Percentiles rank a stretch among this genome's conserved stretches.
phyloP scores from a whole-genome alignment of 345 rosid genomes.

The Brassica rapa region DNA sequence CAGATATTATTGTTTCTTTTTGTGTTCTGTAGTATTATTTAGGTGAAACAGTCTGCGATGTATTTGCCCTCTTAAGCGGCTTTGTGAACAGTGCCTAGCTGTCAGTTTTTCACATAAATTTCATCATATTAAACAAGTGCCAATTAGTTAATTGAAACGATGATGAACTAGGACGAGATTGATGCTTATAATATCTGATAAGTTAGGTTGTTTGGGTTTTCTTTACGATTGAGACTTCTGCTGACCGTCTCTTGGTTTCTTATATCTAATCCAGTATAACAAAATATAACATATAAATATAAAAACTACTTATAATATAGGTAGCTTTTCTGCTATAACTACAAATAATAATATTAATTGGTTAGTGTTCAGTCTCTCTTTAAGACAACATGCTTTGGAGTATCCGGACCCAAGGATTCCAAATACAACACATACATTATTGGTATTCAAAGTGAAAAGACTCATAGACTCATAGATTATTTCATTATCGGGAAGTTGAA shows the following conservation, averaged over 20 bases:
- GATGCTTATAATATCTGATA: background rate
- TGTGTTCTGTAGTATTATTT: background rate
- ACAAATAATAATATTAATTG: background rate
- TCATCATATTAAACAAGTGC: background rate
- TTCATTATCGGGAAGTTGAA: background rate
- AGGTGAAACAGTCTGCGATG: conserved; percentile 8
- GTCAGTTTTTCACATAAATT: conserved; percentile 15
- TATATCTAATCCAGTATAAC: background rate
- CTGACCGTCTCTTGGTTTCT: conserved; percentile 7
- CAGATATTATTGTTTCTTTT: background rate
- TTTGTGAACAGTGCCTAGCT: conserved; percentile 21
- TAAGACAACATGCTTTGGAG: background rate
- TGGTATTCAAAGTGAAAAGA: too few species aligned
- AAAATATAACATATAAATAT: background rate
- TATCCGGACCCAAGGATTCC: background rate
- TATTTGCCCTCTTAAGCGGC: conserved; percentile 28
- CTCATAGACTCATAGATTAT: background rate
- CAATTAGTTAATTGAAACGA: conserved; percentile 6
- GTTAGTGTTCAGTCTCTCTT: background rate
- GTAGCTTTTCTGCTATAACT: background rate
- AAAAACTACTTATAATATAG: background rate
- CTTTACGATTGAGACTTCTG: background rate
- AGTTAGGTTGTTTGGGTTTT: background rate
- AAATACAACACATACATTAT: background rate
- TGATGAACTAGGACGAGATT: background rate